Percentiles rank a stretch among this genome's conserved stretches.
Conservation (phyloP, 2,329 filamentous ascomycete species). For the Aspergillus aculeatus region DNA sequence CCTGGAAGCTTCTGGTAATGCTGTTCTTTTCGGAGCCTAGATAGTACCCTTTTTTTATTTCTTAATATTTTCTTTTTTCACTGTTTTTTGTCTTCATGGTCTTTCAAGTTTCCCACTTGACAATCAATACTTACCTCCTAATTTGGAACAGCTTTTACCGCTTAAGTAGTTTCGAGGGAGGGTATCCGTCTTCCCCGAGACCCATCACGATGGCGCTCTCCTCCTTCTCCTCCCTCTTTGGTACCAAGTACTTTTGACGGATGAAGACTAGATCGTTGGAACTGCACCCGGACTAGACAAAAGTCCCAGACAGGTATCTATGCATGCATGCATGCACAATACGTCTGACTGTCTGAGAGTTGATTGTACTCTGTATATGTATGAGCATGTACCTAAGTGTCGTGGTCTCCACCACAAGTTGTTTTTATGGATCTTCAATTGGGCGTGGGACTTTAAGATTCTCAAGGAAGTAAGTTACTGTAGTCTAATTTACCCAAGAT, state of each 20-base stretch:
- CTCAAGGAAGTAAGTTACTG: not conserved
- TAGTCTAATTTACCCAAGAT: not conserved
- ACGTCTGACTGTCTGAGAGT: not conserved
- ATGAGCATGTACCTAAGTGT: not conserved
- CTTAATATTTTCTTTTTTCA: not conserved
- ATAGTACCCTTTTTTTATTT: not conserved
- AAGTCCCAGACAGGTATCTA: constrained; percentile 3
- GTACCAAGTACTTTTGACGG: constrained; percentile 1
- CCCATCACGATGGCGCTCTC: not conserved
- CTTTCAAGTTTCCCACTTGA: not conserved
- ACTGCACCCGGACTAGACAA: not conserved
- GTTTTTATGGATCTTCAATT: not conserved
- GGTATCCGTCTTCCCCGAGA: constrained; percentile 2
- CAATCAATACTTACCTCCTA: not conserved
- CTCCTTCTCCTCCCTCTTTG: not conserved
- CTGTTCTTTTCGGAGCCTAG: not conserved
- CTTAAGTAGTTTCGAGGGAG: not conserved
- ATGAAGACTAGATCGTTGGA: not conserved
- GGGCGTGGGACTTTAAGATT: not conserved
- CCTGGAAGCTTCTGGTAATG: no score
- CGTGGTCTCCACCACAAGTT: not conserved
- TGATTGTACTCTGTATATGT: not conserved
- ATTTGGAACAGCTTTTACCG: not conserved
- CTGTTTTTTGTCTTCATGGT: not conserved
- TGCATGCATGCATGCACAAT: not conserved